Base-by-base conservation (phyloP, 805 yeast genomes). In the Saccharomycopsis schoenii region DNA sequence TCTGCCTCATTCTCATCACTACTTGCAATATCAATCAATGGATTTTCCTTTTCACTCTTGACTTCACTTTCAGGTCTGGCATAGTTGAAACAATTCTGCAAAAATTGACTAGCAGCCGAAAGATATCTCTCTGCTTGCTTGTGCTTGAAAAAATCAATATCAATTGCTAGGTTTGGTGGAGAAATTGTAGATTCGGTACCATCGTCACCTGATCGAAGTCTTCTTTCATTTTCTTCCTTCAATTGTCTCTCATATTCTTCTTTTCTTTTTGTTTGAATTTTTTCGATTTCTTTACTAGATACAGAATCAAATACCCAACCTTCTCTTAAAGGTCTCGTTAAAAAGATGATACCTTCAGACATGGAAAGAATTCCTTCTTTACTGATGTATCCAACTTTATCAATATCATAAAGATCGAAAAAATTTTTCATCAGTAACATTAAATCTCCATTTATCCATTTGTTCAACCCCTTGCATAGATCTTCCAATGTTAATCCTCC, bases 311-410 rank as follows among this genome's bases (percentile, higher is more conserved):
- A 80, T 19, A 79, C 69, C 56, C 72, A 71, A 5, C 86, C 92
- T 64, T 89, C 90, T 67, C 90, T 84, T 86, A 94, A 88, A 1
- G 97, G 96, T 50, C 86, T 79, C 0, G 97, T 91, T 41, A 94
- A 78, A 67, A 82, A 86, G 12, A 93, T 74, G 47, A 93, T 73
- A 56, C 93, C 98, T 69, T 94, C 99, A 0, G 97, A 90, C 61
- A 92, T 80, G 64, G 84, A 85, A 55, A 94, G 75, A 4, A 94
- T 88, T 0, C 88, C 88, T 64, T 89, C 97, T 57, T 91, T 77
- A 62, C 84, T 86, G 52, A 94, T 80, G 61, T 76, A 80, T 0
- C 88, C 90, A 37, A 76, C 78, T 0, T 76, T 74, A 8, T 80
- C 79, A 12, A 75, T 74, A 70, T 88, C 94, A 69, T 88, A 94